Evolutionary conservation across 768 basidiomycete genomes (phyloP).

Genomic region (Lactarius akahatsu): DNA sequence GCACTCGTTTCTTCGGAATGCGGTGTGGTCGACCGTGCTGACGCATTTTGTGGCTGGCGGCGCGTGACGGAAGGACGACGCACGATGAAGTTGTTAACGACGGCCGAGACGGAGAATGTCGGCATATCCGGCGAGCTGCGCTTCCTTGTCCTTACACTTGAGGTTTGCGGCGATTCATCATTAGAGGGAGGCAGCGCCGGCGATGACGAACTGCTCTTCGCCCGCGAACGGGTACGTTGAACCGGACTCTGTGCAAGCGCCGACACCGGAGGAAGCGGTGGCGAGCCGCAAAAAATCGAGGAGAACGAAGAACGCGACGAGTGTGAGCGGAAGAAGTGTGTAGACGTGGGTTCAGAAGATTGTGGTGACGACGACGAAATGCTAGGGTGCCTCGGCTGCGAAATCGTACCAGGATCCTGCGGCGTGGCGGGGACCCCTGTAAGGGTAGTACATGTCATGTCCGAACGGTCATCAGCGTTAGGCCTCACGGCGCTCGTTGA

Average conservation of each 20-base stretch:
- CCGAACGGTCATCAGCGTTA: conserved; percentile 2
- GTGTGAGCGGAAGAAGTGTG: conserved; percentile 49
- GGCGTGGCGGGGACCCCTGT: conserved; percentile 10
- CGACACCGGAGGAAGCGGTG: not conserved
- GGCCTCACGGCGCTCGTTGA: conserved; percentile 34
- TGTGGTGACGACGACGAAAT: conserved; percentile 64
- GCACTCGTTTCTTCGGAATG: conserved; percentile 28
- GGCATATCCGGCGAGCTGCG: conserved; percentile 47
- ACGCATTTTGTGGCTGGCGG: conserved; percentile 11
- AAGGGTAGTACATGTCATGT: conserved; percentile 26
- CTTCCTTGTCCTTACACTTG: conserved; percentile 16
- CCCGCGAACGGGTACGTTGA: conserved; percentile 2
- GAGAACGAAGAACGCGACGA: conserved; percentile 57
- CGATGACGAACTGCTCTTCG: conserved; percentile 11
- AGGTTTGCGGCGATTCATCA: conserved; percentile 1
- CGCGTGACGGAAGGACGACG: conserved; percentile 25
- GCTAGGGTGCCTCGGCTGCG: conserved; percentile 39
- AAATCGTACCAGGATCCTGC: not conserved
- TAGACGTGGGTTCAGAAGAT: conserved; percentile 54
- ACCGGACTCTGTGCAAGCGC: not conserved
- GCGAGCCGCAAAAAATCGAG: conserved; percentile 46
- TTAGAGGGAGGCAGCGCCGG: not conserved
- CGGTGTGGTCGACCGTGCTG: conserved; percentile 6
- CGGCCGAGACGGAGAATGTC: conserved; percentile 47
- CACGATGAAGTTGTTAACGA: conserved; percentile 46